These are phyloP conservation scores for Quercus ilex DNA, from an alignment of 306 rosid species.

Conservation along the genomic window DNA sequence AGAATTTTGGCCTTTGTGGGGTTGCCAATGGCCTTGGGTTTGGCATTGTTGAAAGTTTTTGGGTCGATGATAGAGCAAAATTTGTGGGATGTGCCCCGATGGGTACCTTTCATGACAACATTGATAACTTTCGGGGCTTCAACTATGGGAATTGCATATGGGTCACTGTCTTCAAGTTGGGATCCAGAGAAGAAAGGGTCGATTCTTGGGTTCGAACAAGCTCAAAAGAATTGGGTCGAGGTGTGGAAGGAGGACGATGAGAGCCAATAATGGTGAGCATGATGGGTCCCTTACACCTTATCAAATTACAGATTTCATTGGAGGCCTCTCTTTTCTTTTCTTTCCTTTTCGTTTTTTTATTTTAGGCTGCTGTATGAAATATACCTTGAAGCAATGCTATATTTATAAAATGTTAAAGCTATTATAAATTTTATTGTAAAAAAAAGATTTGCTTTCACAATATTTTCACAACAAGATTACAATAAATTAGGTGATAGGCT, in stretches of 20 bases:
- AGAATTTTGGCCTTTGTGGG: conserved; percentile 63
- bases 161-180: conserved; percentile 73
- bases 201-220: conserved; percentile 63
- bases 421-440: too few relatives aligned
- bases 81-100: conserved; percentile 54
- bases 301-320: too few relatives aligned
- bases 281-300: not conserved
- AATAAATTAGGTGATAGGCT: too few relatives aligned
- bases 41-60: conserved; percentile 47
- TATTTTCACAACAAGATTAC: too few relatives aligned
- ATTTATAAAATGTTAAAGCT: too few relatives aligned
- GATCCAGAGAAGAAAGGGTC: conserved; percentile 66
- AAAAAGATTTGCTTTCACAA: fast-evolving
- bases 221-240: conserved; percentile 68
- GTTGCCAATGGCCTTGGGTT: conserved; percentile 66
- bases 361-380: too few relatives aligned
- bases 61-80: conserved; percentile 45
- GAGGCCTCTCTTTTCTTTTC: too few relatives aligned
- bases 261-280: not conserved
- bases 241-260: conserved; percentile 80
- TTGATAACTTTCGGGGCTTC: conserved; percentile 66
- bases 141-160: conserved; percentile 68
- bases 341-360: too few relatives aligned
- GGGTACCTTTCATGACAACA: conserved; percentile 68
- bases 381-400: too few relatives aligned